Percentiles rank a stretch among this genome's conserved stretches.
phyloP scores from a whole-genome alignment of 768 basidiomycete genomes.

The Amylocystis lapponica region DNA sequence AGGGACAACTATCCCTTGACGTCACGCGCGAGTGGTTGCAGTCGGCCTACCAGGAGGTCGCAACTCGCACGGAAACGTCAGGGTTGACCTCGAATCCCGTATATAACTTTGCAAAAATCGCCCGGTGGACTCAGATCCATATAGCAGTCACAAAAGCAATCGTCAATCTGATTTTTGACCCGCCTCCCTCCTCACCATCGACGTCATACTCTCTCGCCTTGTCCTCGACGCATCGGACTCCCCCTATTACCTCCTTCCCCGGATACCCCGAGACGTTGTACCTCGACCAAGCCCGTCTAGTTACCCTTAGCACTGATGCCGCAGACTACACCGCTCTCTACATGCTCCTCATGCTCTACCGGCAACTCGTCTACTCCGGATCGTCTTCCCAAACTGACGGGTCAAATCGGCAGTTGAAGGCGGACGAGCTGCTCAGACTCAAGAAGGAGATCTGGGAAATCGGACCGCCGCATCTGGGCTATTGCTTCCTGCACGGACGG shows the following conservation, averaged over 20 bases:
- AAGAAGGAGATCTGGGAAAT: constrained; percentile 75
- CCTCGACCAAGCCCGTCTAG: constrained; percentile 69
- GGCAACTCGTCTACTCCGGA: constrained; percentile 60
- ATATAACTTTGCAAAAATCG: constrained; percentile 7
- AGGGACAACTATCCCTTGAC: constrained; percentile 34
- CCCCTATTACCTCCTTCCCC: constrained; percentile 26
- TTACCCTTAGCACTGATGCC: constrained; percentile 62
- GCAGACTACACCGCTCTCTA: constrained; percentile 70
- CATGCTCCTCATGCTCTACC: constrained; percentile 77
- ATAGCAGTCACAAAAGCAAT: constrained; percentile 19
- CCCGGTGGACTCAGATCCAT: constrained; percentile 29
- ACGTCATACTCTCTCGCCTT: constrained; percentile 43
- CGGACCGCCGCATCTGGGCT: constrained; percentile 55
- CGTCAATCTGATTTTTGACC: constrained; percentile 22
- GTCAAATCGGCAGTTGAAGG: constrained; percentile 29
- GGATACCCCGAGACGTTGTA: constrained; percentile 74
- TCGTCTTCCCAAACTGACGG: constrained; percentile 3
- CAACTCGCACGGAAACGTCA: constrained; percentile 1
- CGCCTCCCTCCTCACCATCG: constrained; percentile 42
- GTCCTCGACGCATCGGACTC: constrained; percentile 26
- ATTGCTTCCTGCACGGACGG: constrained; percentile 34
- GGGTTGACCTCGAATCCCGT: constrained; percentile 24
- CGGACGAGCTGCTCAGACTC: constrained; percentile 51
- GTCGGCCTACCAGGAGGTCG: constrained; percentile 38
- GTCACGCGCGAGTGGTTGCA: constrained; percentile 64